Conservation (phyloP, 306 rosid genomes). For the Trifolium dubium region DNA sequence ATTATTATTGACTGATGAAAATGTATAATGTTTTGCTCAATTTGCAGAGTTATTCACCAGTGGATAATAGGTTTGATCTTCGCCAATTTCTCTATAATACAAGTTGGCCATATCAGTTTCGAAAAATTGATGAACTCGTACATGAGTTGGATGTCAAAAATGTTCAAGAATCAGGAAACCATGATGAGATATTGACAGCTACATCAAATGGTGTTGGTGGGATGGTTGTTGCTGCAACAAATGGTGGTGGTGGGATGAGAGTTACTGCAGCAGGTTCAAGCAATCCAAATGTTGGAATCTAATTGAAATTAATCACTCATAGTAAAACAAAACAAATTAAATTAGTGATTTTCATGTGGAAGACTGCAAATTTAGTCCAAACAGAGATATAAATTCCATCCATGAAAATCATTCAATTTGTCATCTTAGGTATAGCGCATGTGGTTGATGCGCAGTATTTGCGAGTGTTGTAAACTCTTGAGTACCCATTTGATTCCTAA, state of each 20-base stretch:
- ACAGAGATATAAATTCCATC: constrained; percentile 10
- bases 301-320: constrained; percentile 26
- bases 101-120: constrained; percentile 93
- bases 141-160: constrained; percentile 58
- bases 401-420: constrained; percentile 30
- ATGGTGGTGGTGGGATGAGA: too few species aligned
- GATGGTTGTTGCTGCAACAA: too few species aligned
- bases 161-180: constrained; percentile 50
- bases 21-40: constrained; percentile 24
- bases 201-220: constrained; percentile 66
- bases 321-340: constrained; percentile 27
- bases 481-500: too few species aligned
- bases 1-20: constrained; percentile 34
- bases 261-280: constrained; percentile 94
- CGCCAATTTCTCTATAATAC: constrained; percentile 87
- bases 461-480: too few species aligned
- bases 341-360: neutral
- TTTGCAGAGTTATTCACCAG: constrained; percentile 93
- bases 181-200: constrained; percentile 46
- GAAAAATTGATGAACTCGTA: constrained; percentile 81
- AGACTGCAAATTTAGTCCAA: constrained; percentile 25
- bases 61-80: constrained; percentile 89
- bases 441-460: too few species aligned
- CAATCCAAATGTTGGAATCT: constrained; percentile 82
- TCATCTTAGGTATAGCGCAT: too few species aligned